Evolutionary conservation across 768 basidiomycete species (phyloP).

Genomic region (Tylopilus cervinicoccineus): DNA sequence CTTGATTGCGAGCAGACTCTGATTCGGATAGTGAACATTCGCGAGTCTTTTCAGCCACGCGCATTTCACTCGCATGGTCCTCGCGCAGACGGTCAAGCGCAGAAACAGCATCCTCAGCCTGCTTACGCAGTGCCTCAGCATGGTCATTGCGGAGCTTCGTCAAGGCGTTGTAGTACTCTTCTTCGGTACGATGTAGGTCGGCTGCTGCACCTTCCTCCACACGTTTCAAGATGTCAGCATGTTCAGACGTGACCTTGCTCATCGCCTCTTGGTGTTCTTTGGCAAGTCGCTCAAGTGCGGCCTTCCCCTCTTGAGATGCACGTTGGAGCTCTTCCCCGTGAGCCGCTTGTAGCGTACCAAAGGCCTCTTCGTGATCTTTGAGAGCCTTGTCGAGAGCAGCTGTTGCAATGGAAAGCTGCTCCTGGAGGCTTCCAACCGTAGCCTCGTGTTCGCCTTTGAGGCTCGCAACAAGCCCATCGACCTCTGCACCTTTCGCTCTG

Average conservation of each 20-base stretch:
- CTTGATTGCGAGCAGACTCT: conserved; percentile 57
- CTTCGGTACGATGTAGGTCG: conserved; percentile 64
- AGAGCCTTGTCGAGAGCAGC: conserved; percentile 43
- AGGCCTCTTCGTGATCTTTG: conserved; percentile 55
- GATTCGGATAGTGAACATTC: conserved; percentile 75
- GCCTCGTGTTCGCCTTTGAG: conserved; percentile 50
- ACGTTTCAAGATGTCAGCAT: conserved; percentile 52
- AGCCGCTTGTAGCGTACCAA: conserved; percentile 52
- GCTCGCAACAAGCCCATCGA: conserved; percentile 38
- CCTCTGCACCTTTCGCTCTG: conserved; percentile 38
- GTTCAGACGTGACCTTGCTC: conserved; percentile 46
- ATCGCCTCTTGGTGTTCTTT: conserved; percentile 54
- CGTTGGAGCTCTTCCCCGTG: conserved; percentile 52
- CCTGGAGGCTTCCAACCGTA: conserved; percentile 35
- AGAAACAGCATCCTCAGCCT: conserved; percentile 55
- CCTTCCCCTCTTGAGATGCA: conserved; percentile 52
- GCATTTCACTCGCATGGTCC: conserved; percentile 71
- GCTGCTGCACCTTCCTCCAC: conserved; percentile 58
- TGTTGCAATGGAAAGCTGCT: conserved; percentile 43
- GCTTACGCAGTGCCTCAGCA: conserved; percentile 56
- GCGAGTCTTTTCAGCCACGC: conserved; percentile 70
- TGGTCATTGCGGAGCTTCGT: conserved; percentile 76
- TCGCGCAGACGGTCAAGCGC: conserved; percentile 67
- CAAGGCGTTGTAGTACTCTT: conserved; percentile 78
- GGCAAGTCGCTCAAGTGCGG: conserved; percentile 42